Percentiles rank a stretch among this genome's conserved stretches.
Conservation (phyloP, 2,329 filamentous ascomycete genomes). For the Penicillium sclerotiorum region DNA sequence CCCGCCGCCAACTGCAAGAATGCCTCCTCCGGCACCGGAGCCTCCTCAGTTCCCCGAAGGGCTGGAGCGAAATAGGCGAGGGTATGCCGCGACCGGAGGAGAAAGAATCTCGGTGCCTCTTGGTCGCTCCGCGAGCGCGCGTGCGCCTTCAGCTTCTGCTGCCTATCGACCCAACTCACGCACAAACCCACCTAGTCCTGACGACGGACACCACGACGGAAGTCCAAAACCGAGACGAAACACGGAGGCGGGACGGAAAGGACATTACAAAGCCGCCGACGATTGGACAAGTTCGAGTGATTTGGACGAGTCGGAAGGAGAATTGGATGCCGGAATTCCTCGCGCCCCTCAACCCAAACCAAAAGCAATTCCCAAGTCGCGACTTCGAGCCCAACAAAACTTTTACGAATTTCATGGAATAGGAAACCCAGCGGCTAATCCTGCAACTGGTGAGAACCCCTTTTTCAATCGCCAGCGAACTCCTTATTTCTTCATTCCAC, state of each 20-base stretch:
- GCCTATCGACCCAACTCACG: no score
- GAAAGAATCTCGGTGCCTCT: slow-evolving; percentile 61
- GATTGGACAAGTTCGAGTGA: slow-evolving; percentile 43
- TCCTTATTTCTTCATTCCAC: slow-evolving; percentile 5
- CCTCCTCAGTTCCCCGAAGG: slow-evolving; percentile 35
- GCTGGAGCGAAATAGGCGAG: slow-evolving; percentile 55
- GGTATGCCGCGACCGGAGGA: slow-evolving; percentile 57
- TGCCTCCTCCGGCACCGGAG: slow-evolving; percentile 40
- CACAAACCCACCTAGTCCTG: slow-evolving; percentile 41
- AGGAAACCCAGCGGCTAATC: slow-evolving; percentile 23
- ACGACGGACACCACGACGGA: slow-evolving; percentile 45
- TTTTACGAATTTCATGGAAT: slow-evolving; percentile 29
- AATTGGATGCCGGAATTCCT: slow-evolving; percentile 11
- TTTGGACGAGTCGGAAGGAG: slow-evolving; percentile 36
- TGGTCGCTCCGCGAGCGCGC: slow-evolving; percentile 56
- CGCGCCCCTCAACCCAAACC: slow-evolving; percentile 29
- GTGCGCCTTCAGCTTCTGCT: slow-evolving; percentile 54
- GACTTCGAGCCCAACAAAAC: slow-evolving; percentile 35
- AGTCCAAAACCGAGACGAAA: slow-evolving; percentile 45
- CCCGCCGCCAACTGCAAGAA: slow-evolving; percentile 45
- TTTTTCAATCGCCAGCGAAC: slow-evolving; percentile 14
- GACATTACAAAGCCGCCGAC: slow-evolving; percentile 30
- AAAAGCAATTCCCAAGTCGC: slow-evolving; percentile 46
- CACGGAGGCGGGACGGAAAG: no score
- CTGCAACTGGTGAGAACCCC: slow-evolving; percentile 37